Base-by-base conservation (phyloP, 768 basidiomycete species). In the Aureoboletus auriporus region DNA sequence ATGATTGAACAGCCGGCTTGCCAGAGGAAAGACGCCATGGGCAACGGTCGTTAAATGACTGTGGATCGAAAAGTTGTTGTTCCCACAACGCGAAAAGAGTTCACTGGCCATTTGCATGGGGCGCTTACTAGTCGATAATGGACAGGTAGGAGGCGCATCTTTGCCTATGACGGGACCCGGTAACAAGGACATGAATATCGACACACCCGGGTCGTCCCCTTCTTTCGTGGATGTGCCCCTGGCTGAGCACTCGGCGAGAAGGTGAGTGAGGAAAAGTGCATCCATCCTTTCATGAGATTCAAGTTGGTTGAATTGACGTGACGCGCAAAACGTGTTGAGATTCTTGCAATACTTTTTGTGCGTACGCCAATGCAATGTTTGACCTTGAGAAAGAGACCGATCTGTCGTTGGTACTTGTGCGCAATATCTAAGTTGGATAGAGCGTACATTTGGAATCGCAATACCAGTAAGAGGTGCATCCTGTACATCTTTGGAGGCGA, bases 1-100 rank as follows among this genome's bases (percentile, higher is more conserved):
- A 59, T 92, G 89, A 59, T 92, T 92, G 70, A 91, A 89, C 11
- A 80, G 61, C n/a, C 87, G 75, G 58, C 89, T 91, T 2, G 89
- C 83, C 9, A 79, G 63, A 8, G 89, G 87, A 52, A 87, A 90
- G 33, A 89, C 71, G 0, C 86, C 89, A 67, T 89, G 83, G 0
- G 79, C 89, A 57, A 84, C 70, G 2, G 83, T 76, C 13, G 69
- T 78, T 35, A 90, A 69, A 69, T 89, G 85, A 3, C 83, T 84
- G 57, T 89, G 84, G 20, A 91, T 69, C 9, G 81, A 74, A 63
- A 89, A 91, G 57, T 92, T 89, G 65, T 91, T 92, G 69, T 89
- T 91, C 36, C 79, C 79, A 54, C 86, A 90, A 39, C 86, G 79
- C 6, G 71, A 57, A 59, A 79, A 82, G 1, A 86, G 46, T 0